These are phyloP conservation scores for Arabidopsis thaliana DNA, from an alignment of 345 rosid species.

Conservation along the genomic window TAIR10.1 NC_003071.7:7626501-7627000, in stretches of 20 bases:
- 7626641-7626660: conserved; percentile 99
- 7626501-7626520: conserved; percentile 48
- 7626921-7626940: conserved; percentile 23
- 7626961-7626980: background rate
- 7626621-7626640: conserved; percentile 90
- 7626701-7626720: conserved; percentile 49
- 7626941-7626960: background rate
- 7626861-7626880: conserved; percentile 18
- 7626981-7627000: background rate
- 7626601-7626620: conserved; percentile 80
- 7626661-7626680: conserved; percentile 99
- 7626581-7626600: conserved; percentile 99
- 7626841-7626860: conserved; percentile 25
- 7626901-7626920: conserved; percentile 10
- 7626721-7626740: background rate
- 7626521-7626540: conserved; percentile 92
- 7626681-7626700: conserved; percentile 81
- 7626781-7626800: conserved; percentile 4
- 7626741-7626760: conserved; percentile 16
- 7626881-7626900: conserved; percentile 9
- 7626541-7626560: conserved; percentile 93
- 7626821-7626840: conserved; percentile 29
- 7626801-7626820: background rate
- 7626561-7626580: conserved; percentile 87
- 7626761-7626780: background rate